Percentiles rank a stretch among this genome's conserved stretches.
These are phyloP conservation scores for Eragrostis tef DNA, from an alignment of 202 grass and related monocot genomes.

Conservation along the genomic window DNA sequence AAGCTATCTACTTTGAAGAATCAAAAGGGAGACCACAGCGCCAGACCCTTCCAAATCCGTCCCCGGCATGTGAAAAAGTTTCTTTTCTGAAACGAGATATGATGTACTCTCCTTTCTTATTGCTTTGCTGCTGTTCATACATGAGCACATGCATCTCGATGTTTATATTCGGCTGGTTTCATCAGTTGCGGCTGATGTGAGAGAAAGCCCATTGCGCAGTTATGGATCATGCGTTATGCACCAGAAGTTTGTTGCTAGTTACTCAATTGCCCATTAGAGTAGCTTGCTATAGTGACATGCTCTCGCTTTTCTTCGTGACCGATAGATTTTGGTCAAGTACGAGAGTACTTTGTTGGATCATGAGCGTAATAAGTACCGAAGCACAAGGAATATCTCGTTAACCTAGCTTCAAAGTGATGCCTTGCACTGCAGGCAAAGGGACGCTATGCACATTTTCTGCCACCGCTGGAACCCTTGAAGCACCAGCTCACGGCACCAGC, in stretches of 20 bases:
- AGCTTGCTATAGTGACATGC: neutral
- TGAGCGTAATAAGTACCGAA: neutral
- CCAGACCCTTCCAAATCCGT: neutral
- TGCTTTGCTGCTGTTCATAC: neutral
- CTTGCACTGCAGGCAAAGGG: constrained; percentile 38
- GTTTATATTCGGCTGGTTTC: neutral
- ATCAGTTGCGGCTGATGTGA: neutral
- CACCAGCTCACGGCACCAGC: neutral
- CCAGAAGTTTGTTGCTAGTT: neutral
- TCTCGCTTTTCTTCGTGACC: neutral
- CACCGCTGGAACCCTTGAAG: neutral
- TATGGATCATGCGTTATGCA: neutral
- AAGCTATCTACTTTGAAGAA: neutral
- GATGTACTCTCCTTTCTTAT: neutral
- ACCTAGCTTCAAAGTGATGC: neutral
- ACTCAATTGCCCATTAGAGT: too few species aligned
- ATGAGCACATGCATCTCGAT: neutral
- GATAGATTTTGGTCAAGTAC: neutral
- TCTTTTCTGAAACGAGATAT: neutral
- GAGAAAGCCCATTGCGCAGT: neutral
- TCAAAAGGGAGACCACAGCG: neutral
- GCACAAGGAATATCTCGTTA: constrained; percentile 12
- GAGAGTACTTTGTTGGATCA: constrained; percentile 4
- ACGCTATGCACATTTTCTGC: neutral
- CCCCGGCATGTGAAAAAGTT: neutral